Evolutionary conservation across 2,329 filamentous ascomycete species (phyloP).

Genomic region (Curvularia lunata): DNA sequence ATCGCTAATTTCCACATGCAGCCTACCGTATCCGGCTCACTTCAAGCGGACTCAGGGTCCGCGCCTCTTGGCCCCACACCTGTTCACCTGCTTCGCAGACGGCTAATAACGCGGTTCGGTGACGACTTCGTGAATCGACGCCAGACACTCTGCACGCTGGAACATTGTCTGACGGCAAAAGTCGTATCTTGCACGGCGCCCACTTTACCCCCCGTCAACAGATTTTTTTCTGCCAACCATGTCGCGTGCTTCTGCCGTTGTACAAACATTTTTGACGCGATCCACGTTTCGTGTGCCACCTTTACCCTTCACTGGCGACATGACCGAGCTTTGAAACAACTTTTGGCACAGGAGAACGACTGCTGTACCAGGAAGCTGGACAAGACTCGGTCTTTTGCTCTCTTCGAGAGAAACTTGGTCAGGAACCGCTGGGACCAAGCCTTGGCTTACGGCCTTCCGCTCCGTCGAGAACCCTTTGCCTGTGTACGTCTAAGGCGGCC

Average conservation of each 20-base stretch:
- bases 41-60: conserved; percentile 10
- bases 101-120: conserved; percentile 7
- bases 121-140: background rate
- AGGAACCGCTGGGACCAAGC: background rate
- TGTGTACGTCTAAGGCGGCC: background rate
- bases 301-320: conserved; percentile 4
- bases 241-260: conserved; percentile 18
- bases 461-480: background rate
- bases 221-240: conserved; percentile 6
- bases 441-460: background rate
- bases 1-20: conserved; percentile 19
- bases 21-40: conserved; percentile 15
- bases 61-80: conserved; percentile 7
- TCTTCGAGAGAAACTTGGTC: background rate
- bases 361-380: background rate
- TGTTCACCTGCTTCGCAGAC: conserved; percentile 7
- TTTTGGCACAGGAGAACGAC: conserved; percentile 7
- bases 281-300: conserved; percentile 23
- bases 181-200: background rate
- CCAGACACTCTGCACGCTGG: background rate
- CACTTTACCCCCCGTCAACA: background rate
- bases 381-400: background rate
- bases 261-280: conserved; percentile 34
- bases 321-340: conserved; percentile 22
- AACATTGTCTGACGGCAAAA: background rate